Evolutionary conservation across 2,329 filamentous ascomycete species (phyloP), one percentile per base, ranked within the genome.

Genomic region (Didymella sp.): DNA sequence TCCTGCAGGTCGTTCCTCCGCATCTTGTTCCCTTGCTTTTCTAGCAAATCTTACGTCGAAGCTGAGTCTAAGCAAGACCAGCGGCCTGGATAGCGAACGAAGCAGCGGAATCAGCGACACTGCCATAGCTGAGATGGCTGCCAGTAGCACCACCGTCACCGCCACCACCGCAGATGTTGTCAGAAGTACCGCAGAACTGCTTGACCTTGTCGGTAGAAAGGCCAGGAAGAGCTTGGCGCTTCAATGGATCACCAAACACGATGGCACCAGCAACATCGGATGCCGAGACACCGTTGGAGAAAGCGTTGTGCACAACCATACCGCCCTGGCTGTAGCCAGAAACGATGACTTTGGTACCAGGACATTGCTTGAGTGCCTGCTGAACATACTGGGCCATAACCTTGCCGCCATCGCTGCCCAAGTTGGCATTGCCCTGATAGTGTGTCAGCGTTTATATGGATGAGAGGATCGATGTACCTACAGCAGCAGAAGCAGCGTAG

Each of bases 321-420:
- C 55, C 72, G 13, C 73, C 73, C 52, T 75, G 73, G 1, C 60
- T 67, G 51, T 74, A 74, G 19, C 72, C 72, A 2, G 68, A 72
- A 1, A 73, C 50, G n/a, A 74, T 63, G 38, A 74, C 46, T 54
- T 73, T 73, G 57, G 69, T 73, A 28, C 58, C 44, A 7, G 72
- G 71, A 41, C 72, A 74, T 51, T 72, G 66, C 24, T 65, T 56
- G 17, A 69, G 63, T 4, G 69, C 71, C 2, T 64, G 47, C 35
- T 64, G 53, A 46, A 71, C 68, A 9, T 63, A 56, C 4, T 58
- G 40, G 2, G 69, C 71, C 68, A 74, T 71, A 12, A 55, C 56
- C 31, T 67, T 61, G 15, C 68, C 70, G 33, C 71, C 71, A 17
- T 64, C 62, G 7, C 48, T 64, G 27, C 71, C 72, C 13, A 66